These are phyloP conservation scores for Lophium mytilinum DNA, from an alignment of 495 filamentous ascomycete species.

Conservation along the genomic window DNA sequence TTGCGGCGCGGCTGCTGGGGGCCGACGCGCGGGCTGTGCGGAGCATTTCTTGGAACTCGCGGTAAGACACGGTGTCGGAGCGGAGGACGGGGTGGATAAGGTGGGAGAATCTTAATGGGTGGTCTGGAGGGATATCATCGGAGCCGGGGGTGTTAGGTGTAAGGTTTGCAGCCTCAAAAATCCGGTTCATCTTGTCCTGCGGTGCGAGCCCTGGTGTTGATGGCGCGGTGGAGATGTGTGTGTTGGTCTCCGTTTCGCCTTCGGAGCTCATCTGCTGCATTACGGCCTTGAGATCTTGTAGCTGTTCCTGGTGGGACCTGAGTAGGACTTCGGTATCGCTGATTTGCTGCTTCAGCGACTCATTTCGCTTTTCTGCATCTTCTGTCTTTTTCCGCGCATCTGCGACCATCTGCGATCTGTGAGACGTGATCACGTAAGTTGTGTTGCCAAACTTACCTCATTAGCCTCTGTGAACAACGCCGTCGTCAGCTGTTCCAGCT, in stretches of 20 bases:
- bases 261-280: conserved; percentile 81
- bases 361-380: conserved; percentile 59
- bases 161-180: conserved; percentile 38
- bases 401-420: conserved; percentile 68
- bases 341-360: conserved; percentile 68
- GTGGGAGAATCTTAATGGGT: conserved; percentile 77
- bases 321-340: conserved; percentile 81
- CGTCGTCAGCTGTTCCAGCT: conserved; percentile 81
- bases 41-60: conserved; percentile 77
- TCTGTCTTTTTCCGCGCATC: conserved; percentile 66
- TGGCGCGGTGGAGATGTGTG: conserved; percentile 53
- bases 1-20: conserved; percentile 55
- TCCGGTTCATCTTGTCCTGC: conserved; percentile 35
- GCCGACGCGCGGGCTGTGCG: conserved; percentile 40
- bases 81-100: conserved; percentile 75
- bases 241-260: conserved; percentile 56
- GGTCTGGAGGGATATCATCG: conserved; percentile 62
- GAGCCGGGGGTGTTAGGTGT: conserved; percentile 40
- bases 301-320: conserved; percentile 83
- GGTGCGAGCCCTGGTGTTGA: conserved; percentile 51
- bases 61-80: conserved; percentile 68
- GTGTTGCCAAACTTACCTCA: conserved; percentile 41
- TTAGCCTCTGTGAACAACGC: conserved; percentile 95
- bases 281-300: conserved; percentile 80
- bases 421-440: neutral